A percentile compares a stretch with the other conserved stretches of the same genome.
Evolutionary conservation across 495 filamentous ascomycete genomes (phyloP).

Genomic region (Ramalina peruviana): DNA sequence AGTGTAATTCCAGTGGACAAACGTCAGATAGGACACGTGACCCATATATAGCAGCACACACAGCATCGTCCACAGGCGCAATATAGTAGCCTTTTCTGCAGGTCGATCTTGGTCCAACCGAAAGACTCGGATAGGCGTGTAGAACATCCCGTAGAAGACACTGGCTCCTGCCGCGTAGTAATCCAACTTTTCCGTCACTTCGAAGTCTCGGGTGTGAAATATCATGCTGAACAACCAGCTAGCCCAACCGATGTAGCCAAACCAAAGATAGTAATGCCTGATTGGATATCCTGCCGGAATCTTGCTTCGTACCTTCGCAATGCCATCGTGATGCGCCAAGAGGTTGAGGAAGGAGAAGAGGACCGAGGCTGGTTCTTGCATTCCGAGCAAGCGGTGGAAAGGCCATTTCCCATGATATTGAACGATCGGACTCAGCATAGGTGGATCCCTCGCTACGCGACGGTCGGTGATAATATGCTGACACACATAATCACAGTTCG

Average conservation of each 20-base stretch:
- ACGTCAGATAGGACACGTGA: constrained; percentile 74
- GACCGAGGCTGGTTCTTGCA: constrained; percentile 90
- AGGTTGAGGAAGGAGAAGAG: constrained; percentile 87
- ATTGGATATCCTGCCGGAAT: constrained; percentile 64
- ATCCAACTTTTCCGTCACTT: constrained; percentile 78
- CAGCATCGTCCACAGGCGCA: constrained; percentile 58
- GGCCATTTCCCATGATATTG: constrained; percentile 99
- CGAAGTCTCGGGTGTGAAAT: constrained; percentile 84
- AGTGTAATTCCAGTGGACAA: constrained; percentile 82
- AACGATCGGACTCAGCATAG: constrained; percentile 50
- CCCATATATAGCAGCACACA: constrained; percentile 57
- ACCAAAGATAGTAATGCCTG: constrained; percentile 62
- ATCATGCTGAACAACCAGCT: constrained; percentile 81
- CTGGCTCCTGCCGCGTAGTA: constrained; percentile 89
- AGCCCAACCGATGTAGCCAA: constrained; percentile 68
- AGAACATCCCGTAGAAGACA: constrained; percentile 84
- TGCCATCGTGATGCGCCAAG: constrained; percentile 70
- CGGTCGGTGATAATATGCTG: constrained; percentile 80
- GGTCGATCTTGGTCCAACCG: constrained; percentile 55
- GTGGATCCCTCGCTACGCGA: constrained; percentile 50
- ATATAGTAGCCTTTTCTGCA: constrained; percentile 37
- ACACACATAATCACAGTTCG: constrained; percentile 96
- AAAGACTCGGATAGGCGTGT: constrained; percentile 65
- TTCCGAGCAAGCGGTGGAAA: constrained; percentile 73
- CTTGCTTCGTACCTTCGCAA: constrained; percentile 48